Percentiles rank a stretch among this genome's conserved stretches.
Conservation (phyloP, 2,329 filamentous ascomycete species). For the Ascochyta clinopodiicola region DNA sequence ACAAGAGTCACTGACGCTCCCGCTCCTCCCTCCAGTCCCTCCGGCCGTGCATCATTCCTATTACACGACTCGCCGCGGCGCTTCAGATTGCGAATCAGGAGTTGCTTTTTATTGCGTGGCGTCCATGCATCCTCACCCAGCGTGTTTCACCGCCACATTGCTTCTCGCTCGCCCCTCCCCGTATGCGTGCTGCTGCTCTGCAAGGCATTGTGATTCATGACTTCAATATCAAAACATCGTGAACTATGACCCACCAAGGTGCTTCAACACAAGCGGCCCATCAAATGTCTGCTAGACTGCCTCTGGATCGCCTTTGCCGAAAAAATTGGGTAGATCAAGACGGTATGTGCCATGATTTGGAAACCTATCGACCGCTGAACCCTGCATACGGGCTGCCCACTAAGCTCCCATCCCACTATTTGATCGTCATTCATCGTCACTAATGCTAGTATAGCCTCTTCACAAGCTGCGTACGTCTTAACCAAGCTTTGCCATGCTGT, state of each 20-base stretch:
- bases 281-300: not conserved
- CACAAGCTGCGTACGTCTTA: not conserved
- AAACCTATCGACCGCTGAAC: slow-evolving; percentile 2
- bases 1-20: not conserved
- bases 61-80: not conserved
- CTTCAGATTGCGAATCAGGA: not conserved
- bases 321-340: not conserved
- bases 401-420: not conserved
- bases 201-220: not conserved
- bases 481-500: not conserved
- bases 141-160: not conserved
- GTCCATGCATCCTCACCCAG: not conserved
- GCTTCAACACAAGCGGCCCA: not conserved
- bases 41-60: not conserved
- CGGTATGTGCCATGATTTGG: not conserved
- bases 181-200: too few relatives aligned
- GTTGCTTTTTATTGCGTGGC: not conserved
- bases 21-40: not conserved
- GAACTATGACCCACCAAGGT: not conserved
- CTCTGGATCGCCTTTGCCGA: not conserved
- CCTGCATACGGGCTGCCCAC: slow-evolving; percentile 1
- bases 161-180: not conserved
- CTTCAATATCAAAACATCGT: not conserved
- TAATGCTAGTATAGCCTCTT: not conserved
- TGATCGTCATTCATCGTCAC: not conserved